A percentile compares a stretch with the other conserved stretches of the same genome.
Conservation (phyloP, 139 green algal genomes). For the Pleodorina starrii region DNA sequence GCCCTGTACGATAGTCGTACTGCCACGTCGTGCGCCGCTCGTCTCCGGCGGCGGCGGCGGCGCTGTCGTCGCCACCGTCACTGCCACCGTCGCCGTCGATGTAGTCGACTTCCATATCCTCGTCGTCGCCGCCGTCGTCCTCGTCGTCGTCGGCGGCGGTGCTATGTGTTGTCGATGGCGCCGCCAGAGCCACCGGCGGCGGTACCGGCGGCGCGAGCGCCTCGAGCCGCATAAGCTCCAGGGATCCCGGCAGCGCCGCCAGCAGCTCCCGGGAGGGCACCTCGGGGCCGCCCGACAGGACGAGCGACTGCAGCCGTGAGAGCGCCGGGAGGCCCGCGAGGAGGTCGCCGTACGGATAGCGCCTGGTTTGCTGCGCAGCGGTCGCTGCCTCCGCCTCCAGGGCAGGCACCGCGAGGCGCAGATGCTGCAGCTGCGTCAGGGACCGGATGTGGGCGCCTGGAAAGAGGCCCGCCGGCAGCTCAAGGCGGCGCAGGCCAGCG, state of each 20-base stretch:
- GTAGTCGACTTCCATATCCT: no score
- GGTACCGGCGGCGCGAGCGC: neutral
- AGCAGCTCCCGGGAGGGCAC: neutral
- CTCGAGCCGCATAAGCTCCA: neutral
- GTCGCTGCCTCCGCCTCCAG: neutral
- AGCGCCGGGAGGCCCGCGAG: neutral
- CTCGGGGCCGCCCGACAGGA: neutral
- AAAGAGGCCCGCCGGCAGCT: neutral
- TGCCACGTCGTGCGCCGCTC: neutral
- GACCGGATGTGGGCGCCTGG: neutral
- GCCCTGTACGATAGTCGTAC: neutral
- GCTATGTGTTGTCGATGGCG: no score
- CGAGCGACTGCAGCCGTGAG: neutral
- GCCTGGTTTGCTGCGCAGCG: no score
- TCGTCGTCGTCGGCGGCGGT: no score
- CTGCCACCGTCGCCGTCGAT: no score
- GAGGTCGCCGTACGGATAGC: slow-evolving; percentile 4
- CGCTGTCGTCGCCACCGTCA: no score
- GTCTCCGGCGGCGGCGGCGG: no score
- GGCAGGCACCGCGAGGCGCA: neutral
- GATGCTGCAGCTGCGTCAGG: neutral
- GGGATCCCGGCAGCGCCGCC: neutral
- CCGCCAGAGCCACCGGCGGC: neutral
- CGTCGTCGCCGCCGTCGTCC: no score
- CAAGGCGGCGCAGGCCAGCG: neutral